Evolutionary conservation across 305 asterid species (phyloP), one percentile per base, ranked within the genome.

Genomic region (Caryopteris hybrid): DNA sequence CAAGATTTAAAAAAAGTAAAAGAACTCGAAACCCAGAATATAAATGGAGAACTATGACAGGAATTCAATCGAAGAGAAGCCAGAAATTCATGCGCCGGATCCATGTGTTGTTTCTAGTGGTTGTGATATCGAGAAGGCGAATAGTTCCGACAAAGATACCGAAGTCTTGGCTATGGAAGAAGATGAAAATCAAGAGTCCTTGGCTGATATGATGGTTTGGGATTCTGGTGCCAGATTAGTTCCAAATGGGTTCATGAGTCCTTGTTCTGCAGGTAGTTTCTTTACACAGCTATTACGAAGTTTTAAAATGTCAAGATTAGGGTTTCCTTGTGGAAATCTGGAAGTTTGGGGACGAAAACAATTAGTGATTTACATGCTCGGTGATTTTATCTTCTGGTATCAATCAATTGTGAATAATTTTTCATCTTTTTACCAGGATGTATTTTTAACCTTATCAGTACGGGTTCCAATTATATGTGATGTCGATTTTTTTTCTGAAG

Each of bases 151-250:
- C 80, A 88, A 71, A 81, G 88, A 81, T 77, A 68, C 75, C 41
- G 75, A 60, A 45, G 74, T 51, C 43, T 75, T 77, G 59, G 76
- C 86, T 1, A 80, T 83, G 85, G 96, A 84, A 41, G 96, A 87
- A 78, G 89, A 81, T 50, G 87, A 66, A 71, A 52, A 9, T n/a
- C 74, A 68, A 17, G 88, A 81, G 45, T 75, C 88, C 11, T 78
- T 83, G 62, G 81, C 86, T 54, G 95, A 90, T 74, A 75, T 80
- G 6, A 91, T 91, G 96, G 81, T 89, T 62, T 91, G 97, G 61
- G 90, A 86, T 74, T 71, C 85, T 50, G 83, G 86, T 64, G 86
- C 97, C 13, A 81, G 74, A 67, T 57, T 94, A 22, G 83, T 91
- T 59, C 84, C 76, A 1, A 76, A 56, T 52, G 99, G 99, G 42